Evolutionary conservation across 495 filamentous ascomycete species (phyloP).

Genomic region (Articulospora tetracladia): DNA sequence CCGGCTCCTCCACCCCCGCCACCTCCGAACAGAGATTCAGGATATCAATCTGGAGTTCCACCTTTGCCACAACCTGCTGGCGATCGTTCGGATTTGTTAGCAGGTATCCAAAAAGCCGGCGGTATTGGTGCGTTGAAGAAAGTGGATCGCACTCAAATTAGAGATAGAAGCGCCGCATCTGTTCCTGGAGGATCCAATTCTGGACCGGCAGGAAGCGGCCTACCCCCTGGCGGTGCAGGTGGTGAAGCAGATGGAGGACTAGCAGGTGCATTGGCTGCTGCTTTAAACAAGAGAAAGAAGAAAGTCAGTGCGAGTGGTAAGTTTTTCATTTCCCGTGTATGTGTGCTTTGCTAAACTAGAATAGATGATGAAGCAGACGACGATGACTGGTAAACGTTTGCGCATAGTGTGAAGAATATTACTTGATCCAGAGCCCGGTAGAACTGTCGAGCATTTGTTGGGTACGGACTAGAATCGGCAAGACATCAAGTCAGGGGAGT

Average conservation of each 20-base stretch:
- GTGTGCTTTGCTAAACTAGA: slow-evolving; percentile 13
- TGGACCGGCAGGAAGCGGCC: slow-evolving; percentile 51
- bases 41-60: slow-evolving; percentile 53
- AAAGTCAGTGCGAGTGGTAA: slow-evolving; percentile 90
- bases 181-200: slow-evolving; percentile 57
- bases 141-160: slow-evolving; percentile 70
- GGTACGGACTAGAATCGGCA: slow-evolving; percentile 5
- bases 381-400: slow-evolving; percentile 45
- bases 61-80: slow-evolving; percentile 45
- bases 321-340: slow-evolving; percentile 31
- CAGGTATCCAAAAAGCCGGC: slow-evolving; percentile 76
- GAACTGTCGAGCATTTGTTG: background rate
- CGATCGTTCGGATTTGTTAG: slow-evolving; percentile 66
- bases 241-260: slow-evolving; percentile 58
- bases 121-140: slow-evolving; percentile 73
- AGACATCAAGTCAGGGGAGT: background rate
- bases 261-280: slow-evolving; percentile 77
- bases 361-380: slow-evolving; percentile 79
- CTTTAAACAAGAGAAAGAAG: slow-evolving; percentile 74
- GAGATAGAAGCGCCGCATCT: slow-evolving; percentile 71
- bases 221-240: slow-evolving; percentile 40
- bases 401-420: background rate
- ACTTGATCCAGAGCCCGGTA: background rate
- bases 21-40: slow-evolving; percentile 63
- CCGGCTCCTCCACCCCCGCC: slow-evolving; percentile 47